Conservation (phyloP, 1,284 basidiomycete species). For the Boletus albobrunnescens region DNA sequence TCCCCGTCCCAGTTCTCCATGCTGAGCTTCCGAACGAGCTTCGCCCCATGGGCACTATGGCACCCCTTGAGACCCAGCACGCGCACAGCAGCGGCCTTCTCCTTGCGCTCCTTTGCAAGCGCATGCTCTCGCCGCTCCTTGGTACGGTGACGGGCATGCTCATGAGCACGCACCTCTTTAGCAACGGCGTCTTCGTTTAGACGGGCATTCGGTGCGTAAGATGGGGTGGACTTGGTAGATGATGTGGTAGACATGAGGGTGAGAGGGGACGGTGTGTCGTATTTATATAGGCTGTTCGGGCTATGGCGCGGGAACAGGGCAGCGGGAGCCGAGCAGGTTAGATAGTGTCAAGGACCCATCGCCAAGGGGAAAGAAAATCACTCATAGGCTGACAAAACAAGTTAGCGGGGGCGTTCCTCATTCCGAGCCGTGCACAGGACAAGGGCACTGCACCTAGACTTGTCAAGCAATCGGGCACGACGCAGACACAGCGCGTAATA, state of each 20-base stretch:
- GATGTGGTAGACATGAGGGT: constrained; percentile 31
- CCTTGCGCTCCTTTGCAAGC: constrained; percentile 32
- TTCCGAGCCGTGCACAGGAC: constrained; percentile 17
- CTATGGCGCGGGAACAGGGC: constrained; percentile 26
- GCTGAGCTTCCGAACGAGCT: constrained; percentile 25
- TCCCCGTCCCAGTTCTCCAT: constrained; percentile 33
- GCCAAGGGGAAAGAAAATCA: not conserved
- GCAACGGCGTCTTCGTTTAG: constrained; percentile 14
- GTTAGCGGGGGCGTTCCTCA: constrained; percentile 7
- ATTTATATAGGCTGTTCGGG: constrained; percentile 31
- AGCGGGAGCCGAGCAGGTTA: constrained; percentile 19
- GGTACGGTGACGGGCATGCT: constrained; percentile 32
- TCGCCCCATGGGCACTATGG: constrained; percentile 13
- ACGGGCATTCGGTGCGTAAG: constrained; percentile 11
- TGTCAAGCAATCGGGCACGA: constrained; percentile 5
- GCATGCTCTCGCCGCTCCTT: constrained; percentile 34
- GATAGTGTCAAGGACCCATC: not conserved
- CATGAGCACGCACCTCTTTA: constrained; percentile 31
- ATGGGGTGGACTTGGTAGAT: constrained; percentile 16
- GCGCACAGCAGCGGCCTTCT: constrained; percentile 20
- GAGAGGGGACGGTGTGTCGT: constrained; percentile 3
- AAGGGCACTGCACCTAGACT: constrained; percentile 25
- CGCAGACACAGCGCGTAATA: constrained; percentile 3
- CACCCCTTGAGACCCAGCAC: constrained; percentile 22
- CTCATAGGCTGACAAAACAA: constrained; percentile 6